These are phyloP conservation scores for Colletotrichum godetiae DNA, from an alignment of 2,329 filamentous ascomycete genomes.

Conservation along the genomic window DNA sequence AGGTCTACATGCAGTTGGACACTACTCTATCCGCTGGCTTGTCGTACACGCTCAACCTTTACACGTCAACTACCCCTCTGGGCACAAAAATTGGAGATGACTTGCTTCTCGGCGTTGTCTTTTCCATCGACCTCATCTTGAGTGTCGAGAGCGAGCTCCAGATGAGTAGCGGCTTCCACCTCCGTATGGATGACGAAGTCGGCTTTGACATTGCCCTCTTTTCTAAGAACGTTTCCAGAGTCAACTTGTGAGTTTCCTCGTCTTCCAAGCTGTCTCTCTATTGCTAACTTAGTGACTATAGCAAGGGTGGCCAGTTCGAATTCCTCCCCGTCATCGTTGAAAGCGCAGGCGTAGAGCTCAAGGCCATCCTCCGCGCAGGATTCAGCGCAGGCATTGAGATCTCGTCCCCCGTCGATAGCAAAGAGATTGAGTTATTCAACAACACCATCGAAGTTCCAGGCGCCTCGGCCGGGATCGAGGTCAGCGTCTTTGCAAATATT, in stretches of 20 bases:
- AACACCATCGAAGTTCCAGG: conserved; percentile 38
- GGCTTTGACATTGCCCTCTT: conserved; percentile 62
- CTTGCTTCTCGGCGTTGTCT: conserved; percentile 56
- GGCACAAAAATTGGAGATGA: conserved; percentile 55
- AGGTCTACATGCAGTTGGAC: conserved; percentile 62
- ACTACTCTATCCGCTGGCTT: conserved; percentile 53
- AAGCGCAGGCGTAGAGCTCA: conserved; percentile 53
- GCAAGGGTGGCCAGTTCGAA: conserved; percentile 65
- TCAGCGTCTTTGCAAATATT: conserved; percentile 61
- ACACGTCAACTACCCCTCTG: conserved; percentile 54
- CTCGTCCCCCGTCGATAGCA: conserved; percentile 34
- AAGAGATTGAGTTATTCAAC: conserved; percentile 27
- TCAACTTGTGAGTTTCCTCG: conserved; percentile 58
- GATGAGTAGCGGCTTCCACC: conserved; percentile 65
- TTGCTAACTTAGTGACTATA: conserved; percentile 37
- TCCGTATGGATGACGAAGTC: conserved; percentile 63
- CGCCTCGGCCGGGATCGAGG: conserved; percentile 58
- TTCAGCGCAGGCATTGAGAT: conserved; percentile 56
- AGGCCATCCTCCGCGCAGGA: conserved; percentile 59
- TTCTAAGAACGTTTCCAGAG: conserved; percentile 56
- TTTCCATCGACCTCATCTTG: conserved; percentile 64
- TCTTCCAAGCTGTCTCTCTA: background rate
- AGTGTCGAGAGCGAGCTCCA: conserved; percentile 57
- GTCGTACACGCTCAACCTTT: conserved; percentile 62
- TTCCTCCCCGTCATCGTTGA: conserved; percentile 66